Evolutionary conservation across 768 basidiomycete genomes (phyloP), one percentile per base, ranked within the genome.

Genomic region (Lanmaoa pseudosensibilis): DNA sequence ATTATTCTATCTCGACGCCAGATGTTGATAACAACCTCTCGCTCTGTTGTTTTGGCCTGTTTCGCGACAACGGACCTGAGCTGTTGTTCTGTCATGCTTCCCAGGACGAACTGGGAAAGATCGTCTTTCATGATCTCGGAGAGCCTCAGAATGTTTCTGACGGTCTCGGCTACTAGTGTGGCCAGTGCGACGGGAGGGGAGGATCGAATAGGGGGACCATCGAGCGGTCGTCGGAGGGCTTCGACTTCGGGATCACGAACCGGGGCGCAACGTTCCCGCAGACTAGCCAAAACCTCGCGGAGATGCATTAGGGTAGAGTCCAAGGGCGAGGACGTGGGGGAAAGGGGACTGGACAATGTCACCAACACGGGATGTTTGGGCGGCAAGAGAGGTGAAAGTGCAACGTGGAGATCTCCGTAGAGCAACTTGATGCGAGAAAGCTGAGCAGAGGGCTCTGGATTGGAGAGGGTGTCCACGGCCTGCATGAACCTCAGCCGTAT

Each of bases 281-380:
- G 72, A 25, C 78, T 75, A 8, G 57, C 45, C 12, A 89, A 69
- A 11, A 84, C 71, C 50, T 86, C 84, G 32, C 77, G 78, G 27
- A 90, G 73, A 52, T 85, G 73, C 32, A 69, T 70, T n/a, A 82
- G 62, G 18, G 81, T 76, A 19, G 86, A 84, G 44, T 80, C 77
- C 16, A 90, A 74, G 0, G 87, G 88, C 1, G 85, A 83, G 1
- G 86, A 81, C 0, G 88, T 87, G 0, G 89, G 89, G 2, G 87
- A 76, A 12, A 85, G 72, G 0, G 85, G 88, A 2, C 81, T 76
- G 7, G 83, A 79, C 21, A 90, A 74, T 0, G 76, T 75, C 25
- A 73, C 60, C 4, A 90, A 62, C 30, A 86, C 68, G 4, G 73
- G 73, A 61, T 88, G 83, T 0, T 68, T 64, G 1, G 75, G 69